phyloP scores from a whole-genome alignment of 257 asterid species.

The Rhazya stricta region DNA sequence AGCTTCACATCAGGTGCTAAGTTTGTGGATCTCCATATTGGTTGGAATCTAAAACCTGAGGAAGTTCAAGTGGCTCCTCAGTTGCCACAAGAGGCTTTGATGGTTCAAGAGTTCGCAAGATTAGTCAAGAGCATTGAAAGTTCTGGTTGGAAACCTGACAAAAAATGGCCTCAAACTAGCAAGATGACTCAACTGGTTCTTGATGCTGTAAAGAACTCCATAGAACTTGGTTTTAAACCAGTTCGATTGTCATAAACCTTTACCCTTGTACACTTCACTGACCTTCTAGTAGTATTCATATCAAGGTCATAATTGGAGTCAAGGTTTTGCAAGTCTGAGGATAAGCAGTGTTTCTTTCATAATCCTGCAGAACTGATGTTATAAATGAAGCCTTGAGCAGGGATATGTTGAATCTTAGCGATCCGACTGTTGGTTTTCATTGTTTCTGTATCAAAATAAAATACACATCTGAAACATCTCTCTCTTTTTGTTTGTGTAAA shows the following conservation, averaged over 20 bases:
- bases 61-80: conserved; percentile 34
- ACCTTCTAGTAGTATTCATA: not conserved
- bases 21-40: conserved; percentile 56
- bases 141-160: conserved; percentile 33
- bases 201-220: conserved; percentile 63
- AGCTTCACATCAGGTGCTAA: conserved; percentile 48
- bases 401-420: not conserved
- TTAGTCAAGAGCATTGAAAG: conserved; percentile 43
- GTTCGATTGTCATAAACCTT: conserved; percentile 30
- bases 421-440: not conserved
- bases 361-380: not conserved
- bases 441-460: not conserved
- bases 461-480: not conserved
- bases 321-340: not conserved
- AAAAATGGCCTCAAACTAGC: conserved; percentile 55
- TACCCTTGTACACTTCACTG: not conserved
- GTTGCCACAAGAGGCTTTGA: conserved; percentile 63
- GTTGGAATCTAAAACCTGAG: conserved; percentile 65
- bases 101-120: conserved; percentile 59
- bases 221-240: conserved; percentile 47
- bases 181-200: conserved; percentile 57
- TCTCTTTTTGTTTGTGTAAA: not conserved
- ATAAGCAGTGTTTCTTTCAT: not conserved
- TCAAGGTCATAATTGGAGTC: not conserved
- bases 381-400: not conserved